Conservation (phyloP, 352 stramenopile species). For the Elongisporangium senticosum region DNA sequence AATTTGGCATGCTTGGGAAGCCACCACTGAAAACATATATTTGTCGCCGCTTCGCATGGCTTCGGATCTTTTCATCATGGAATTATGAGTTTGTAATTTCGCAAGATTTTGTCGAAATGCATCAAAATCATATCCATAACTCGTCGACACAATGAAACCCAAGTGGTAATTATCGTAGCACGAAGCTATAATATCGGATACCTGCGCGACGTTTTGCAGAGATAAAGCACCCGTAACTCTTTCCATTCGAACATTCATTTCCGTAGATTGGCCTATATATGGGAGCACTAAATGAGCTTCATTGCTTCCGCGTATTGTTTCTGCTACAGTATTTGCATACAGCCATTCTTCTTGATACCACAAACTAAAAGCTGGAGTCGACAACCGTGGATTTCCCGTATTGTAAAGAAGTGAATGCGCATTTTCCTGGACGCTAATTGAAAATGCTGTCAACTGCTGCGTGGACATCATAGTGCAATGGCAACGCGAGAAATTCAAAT, state of each 20-base stretch:
- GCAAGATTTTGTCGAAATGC: conserved; percentile 51
- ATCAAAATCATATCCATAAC: conserved; percentile 50
- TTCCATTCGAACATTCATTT: conserved; percentile 26
- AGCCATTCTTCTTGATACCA: conserved; percentile 34
- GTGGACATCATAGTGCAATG: conserved; percentile 28
- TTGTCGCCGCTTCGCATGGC: background rate
- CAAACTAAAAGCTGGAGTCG: conserved; percentile 33
- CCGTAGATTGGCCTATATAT: conserved; percentile 6
- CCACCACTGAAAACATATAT: conserved; percentile 4
- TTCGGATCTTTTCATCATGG: conserved; percentile 6
- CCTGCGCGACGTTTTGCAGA: conserved; percentile 34
- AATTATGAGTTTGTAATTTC: conserved; percentile 29
- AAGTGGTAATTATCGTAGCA: conserved; percentile 47
- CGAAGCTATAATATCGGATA: conserved; percentile 29
- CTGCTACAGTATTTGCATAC: conserved; percentile 20
- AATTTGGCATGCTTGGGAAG: conserved; percentile 31
- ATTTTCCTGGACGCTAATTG: conserved; percentile 26
- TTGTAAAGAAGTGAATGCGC: conserved; percentile 26
- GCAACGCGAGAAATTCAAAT: conserved; percentile 25
- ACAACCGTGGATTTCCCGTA: conserved; percentile 29
- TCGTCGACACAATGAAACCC: conserved; percentile 61
- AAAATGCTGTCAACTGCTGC: conserved; percentile 21
- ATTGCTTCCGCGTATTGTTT: background rate
- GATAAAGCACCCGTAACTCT: conserved; percentile 22
- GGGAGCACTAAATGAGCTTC: background rate